Evolutionary conservation across 345 rosid genomes (phyloP).

Genomic region (Bruguiera sexangula): DNA sequence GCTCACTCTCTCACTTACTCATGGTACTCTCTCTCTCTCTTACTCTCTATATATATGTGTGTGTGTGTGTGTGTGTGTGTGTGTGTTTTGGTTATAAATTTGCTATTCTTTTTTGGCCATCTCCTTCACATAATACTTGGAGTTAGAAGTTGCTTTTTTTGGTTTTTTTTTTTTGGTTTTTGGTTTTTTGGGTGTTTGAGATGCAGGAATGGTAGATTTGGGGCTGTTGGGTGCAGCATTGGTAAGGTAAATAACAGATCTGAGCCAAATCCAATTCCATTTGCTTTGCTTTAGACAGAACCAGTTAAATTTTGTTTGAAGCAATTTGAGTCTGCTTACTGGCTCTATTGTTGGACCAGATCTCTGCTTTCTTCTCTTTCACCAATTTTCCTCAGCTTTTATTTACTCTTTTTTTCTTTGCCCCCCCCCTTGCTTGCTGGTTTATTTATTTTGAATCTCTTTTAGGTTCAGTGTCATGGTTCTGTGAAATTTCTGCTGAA

Average conservation of each 20-base stretch:
- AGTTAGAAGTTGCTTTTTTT: background rate
- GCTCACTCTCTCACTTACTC: constrained; percentile 25
- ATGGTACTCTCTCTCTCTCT: constrained; percentile 24
- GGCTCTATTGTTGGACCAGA: too few species aligned
- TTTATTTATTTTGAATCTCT: too few species aligned
- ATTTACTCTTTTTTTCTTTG: too few species aligned
- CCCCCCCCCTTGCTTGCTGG: too few species aligned
- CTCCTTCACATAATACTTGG: background rate
- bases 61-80: too few species aligned
- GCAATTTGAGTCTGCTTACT: background rate
- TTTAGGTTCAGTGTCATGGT: too few species aligned
- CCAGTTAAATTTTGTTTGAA: background rate
- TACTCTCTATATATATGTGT: background rate
- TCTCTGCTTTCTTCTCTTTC: too few species aligned
- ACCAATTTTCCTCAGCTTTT: too few species aligned
- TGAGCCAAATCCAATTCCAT: constrained; percentile 20
- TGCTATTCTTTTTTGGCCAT: background rate
- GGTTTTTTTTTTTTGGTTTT: background rate
- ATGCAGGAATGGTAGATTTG: constrained; percentile 43
- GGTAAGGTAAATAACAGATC: constrained; percentile 58
- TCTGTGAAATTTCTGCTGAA: too few species aligned
- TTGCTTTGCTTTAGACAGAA: background rate
- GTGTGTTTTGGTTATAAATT: background rate
- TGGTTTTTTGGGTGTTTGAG: background rate
- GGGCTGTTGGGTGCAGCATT: constrained; percentile 28